Evolutionary conservation across 2,329 filamentous ascomycete genomes (phyloP).

Genomic region (Cadophora sp.): DNA sequence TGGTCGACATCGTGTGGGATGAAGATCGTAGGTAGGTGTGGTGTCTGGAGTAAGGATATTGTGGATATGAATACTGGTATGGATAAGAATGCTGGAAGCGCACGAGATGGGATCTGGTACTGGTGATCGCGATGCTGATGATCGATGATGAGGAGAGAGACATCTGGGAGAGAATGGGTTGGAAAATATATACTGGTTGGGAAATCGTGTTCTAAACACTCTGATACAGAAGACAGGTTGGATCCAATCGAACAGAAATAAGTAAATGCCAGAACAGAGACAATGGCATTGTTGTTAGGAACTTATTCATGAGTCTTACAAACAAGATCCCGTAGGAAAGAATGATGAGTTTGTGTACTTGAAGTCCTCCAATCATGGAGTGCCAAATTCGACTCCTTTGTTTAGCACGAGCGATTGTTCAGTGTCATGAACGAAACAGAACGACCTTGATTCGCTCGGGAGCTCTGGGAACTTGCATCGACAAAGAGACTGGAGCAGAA

Average conservation of each 20-base stretch:
- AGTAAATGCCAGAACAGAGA: not conserved
- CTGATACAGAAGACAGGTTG: not conserved
- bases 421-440: not conserved
- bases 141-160: not conserved
- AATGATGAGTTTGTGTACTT: not conserved
- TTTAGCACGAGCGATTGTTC: not conserved
- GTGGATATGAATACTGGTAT: not conserved
- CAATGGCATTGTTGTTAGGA: not conserved
- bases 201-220: not conserved
- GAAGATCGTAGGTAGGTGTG: not conserved
- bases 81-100: not conserved
- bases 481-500: not conserved
- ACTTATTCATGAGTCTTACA: not conserved
- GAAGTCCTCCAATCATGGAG: not conserved
- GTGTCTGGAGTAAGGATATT: not conserved
- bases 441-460: too few species aligned
- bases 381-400: not conserved
- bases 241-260: not conserved
- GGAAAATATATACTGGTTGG: not conserved
- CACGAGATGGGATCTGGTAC: not conserved
- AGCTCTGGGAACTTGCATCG: not conserved
- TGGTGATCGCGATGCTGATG: not conserved
- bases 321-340: not conserved
- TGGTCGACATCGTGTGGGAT: not conserved
- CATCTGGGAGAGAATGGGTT: not conserved